phyloP scores from a whole-genome alignment of 306 rosid genomes.

The Pyrus betulifolia region DNA sequence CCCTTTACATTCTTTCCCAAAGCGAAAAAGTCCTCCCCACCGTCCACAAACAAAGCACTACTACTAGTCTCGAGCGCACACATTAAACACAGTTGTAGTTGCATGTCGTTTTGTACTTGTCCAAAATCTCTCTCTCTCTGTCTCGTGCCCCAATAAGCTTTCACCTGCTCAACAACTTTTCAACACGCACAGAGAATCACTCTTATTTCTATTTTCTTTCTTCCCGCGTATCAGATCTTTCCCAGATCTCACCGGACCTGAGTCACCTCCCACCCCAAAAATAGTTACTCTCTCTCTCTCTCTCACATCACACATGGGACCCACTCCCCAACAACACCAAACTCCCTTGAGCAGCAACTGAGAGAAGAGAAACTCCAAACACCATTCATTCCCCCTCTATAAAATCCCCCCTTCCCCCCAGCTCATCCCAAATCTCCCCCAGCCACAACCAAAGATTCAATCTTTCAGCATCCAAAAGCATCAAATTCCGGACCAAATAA shows the following conservation, averaged over 20 bases:
- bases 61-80: not conserved
- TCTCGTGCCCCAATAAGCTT: too few relatives aligned
- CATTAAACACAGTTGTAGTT: slow-evolving; percentile 2
- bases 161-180: not conserved
- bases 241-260: not conserved
- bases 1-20: not conserved
- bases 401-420: not conserved
- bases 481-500: not conserved
- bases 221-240: not conserved
- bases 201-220: too few relatives aligned
- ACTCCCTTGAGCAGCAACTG: not conserved
- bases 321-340: slow-evolving; percentile 14
- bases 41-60: not conserved
- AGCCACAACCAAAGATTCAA: not conserved
- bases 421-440: not conserved
- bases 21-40: not conserved
- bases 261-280: too few relatives aligned
- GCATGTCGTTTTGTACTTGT: not conserved
- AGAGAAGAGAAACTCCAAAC: not conserved
- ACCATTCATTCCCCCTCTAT: slow-evolving; percentile 20
- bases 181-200: not conserved
- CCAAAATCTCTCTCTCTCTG: not conserved
- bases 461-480: not conserved
- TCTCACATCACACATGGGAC: slow-evolving; percentile 18
- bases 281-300: too few relatives aligned